phyloP scores from a whole-genome alignment of 306 rosid genomes.

The Rubus idaeus region DNA sequence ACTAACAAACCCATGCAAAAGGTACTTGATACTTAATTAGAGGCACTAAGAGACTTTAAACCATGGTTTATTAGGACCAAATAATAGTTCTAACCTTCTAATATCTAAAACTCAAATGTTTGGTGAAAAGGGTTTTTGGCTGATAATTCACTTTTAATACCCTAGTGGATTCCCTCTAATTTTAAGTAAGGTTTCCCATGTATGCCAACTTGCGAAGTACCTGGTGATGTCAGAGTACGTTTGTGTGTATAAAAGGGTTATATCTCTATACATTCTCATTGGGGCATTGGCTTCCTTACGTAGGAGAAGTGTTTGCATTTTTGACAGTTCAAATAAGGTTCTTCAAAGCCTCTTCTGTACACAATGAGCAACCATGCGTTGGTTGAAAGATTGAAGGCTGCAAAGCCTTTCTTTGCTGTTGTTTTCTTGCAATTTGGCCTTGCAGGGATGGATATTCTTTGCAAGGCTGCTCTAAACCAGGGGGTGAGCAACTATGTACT shows the following conservation, averaged over 20 bases:
- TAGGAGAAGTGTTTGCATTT: neutral
- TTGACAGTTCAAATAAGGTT: neutral
- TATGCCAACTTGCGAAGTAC: too few relatives aligned
- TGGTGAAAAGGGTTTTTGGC: neutral
- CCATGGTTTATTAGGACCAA: neutral
- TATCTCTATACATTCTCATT: neutral
- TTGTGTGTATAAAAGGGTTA: constrained; percentile 4
- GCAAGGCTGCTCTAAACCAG: constrained; percentile 81
- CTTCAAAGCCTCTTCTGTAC: neutral
- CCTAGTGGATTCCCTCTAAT: neutral
- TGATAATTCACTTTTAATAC: neutral
- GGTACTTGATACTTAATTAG: constrained; percentile 14
- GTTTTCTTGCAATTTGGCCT: constrained; percentile 68
- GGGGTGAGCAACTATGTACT: constrained; percentile 94
- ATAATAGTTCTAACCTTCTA: neutral
- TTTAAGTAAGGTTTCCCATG: neutral
- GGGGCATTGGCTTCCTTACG: neutral
- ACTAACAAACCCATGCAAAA: constrained; percentile 13
- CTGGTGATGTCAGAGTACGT: neutral
- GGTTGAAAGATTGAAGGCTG: constrained; percentile 23
- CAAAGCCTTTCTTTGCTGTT: constrained; percentile 72
- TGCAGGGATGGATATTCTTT: constrained; percentile 79
- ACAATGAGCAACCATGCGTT: constrained; percentile 3
- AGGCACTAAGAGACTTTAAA: constrained; percentile 1
- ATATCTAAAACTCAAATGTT: neutral